These are phyloP conservation scores for Gilbertella persicaria DNA, from an alignment of 371 early-diverging fungal genomes.

Conservation along the genomic window DNA sequence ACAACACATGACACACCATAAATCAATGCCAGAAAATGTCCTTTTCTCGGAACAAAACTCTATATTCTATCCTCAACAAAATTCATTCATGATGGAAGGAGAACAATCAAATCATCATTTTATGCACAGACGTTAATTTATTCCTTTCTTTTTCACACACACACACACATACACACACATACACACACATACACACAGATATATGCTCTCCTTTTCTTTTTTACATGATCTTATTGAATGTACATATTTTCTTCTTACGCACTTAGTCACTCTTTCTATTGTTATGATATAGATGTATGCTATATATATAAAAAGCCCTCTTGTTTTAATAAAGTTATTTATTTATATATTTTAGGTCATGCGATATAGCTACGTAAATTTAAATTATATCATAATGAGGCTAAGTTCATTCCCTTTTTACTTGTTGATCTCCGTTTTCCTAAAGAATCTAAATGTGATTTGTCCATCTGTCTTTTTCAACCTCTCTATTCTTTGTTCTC, in stretches of 20 bases:
- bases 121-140: slow-evolving; percentile 13
- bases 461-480: not conserved
- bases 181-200: not conserved
- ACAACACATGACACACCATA: not conserved
- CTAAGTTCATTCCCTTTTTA: too few relatives aligned
- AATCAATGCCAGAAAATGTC: too few relatives aligned
- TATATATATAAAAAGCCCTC: too few relatives aligned
- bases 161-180: not conserved
- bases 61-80: not conserved
- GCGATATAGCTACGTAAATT: too few relatives aligned
- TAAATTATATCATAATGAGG: too few relatives aligned
- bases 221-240: not conserved
- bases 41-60: too few relatives aligned
- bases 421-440: too few relatives aligned
- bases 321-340: too few relatives aligned
- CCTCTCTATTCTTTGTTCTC: slow-evolving; percentile 10
- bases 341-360: too few relatives aligned
- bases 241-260: too few relatives aligned
- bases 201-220: not conserved
- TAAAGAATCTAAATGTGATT: not conserved
- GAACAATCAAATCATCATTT: slow-evolving; percentile 7
- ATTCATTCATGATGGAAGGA: not conserved
- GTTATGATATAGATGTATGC: too few relatives aligned
- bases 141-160: slow-evolving; percentile 1
- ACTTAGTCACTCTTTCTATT: too few relatives aligned